Evolutionary conservation across 257 asterid genomes (phyloP).

Genomic region (Capsicum baccatum): DNA sequence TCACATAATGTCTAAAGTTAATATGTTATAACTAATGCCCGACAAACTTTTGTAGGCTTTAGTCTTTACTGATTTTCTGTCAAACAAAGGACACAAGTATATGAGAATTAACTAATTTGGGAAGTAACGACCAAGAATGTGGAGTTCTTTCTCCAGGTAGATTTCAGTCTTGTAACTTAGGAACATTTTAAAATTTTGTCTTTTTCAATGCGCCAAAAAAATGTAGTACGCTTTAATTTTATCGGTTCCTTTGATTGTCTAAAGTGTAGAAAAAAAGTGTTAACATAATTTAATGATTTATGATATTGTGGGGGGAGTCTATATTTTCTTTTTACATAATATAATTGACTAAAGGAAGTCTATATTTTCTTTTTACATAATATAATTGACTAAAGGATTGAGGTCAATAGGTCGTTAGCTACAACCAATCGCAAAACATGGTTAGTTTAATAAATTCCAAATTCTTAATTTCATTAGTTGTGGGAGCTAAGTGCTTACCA

Average conservation of each 20-base stretch:
- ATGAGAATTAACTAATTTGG: too few species aligned
- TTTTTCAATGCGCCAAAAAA: neutral
- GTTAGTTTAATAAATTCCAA: neutral
- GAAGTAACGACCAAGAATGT: too few species aligned
- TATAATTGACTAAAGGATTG: slow-evolving; percentile 4
- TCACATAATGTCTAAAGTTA: too few species aligned
- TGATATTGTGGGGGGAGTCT: neutral
- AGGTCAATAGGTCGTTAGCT: neutral
- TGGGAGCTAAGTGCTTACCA: slow-evolving; percentile 1
- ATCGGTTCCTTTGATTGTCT: neutral
- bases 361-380: neutral
- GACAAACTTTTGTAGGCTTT: too few species aligned
- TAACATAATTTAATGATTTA: slow-evolving; percentile 2
- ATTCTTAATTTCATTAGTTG: neutral
- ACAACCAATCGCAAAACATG: neutral
- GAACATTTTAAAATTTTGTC: neutral
- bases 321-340: too few species aligned
- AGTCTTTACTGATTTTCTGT: too few species aligned
- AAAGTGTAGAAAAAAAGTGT: neutral
- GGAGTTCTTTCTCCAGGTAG: too few species aligned
- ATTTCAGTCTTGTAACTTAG: neutral
- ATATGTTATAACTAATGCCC: too few species aligned
- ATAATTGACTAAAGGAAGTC: too few species aligned
- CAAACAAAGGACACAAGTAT: too few species aligned
- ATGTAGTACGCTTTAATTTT: neutral